Conservation (phyloP, 148 eudicot species). For the Camellia granthamiana region DNA sequence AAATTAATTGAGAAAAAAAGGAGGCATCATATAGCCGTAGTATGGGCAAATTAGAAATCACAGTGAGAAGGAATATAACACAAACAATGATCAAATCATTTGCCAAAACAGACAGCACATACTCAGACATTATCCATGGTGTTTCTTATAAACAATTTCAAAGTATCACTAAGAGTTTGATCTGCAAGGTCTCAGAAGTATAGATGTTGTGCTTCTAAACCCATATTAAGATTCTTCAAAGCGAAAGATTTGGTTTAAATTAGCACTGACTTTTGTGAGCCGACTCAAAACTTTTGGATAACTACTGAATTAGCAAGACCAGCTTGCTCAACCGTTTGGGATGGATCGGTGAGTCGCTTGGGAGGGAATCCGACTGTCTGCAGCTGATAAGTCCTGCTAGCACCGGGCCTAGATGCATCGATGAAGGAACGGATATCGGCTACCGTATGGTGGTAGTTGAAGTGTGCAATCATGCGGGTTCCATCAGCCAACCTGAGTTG, state of each 20-base stretch:
- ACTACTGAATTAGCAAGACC: constrained; percentile 69
- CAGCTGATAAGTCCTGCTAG: constrained; percentile 47
- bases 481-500: constrained; percentile 67
- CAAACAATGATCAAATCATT: neutral
- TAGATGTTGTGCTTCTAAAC: neutral
- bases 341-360: constrained; percentile 49
- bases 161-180: neutral
- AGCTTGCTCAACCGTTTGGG: constrained; percentile 58
- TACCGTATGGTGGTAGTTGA: constrained; percentile 55
- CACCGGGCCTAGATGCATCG: constrained; percentile 65
- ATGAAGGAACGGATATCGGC: constrained; percentile 52
- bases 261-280: neutral
- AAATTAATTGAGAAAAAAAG: neutral
- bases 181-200: neutral
- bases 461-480: constrained; percentile 56
- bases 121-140: too few species aligned
- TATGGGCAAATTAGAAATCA: neutral
- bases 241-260: neutral
- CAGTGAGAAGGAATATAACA: too few species aligned
- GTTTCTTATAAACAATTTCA: neutral
- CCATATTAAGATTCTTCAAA: neutral
- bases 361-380: constrained; percentile 76
- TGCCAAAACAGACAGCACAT: neutral
- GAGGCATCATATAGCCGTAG: neutral
- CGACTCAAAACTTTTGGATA: constrained; percentile 47